phyloP scores from a whole-genome alignment of 768 basidiomycete genomes.

The Pleurotus giganteus region DNA sequence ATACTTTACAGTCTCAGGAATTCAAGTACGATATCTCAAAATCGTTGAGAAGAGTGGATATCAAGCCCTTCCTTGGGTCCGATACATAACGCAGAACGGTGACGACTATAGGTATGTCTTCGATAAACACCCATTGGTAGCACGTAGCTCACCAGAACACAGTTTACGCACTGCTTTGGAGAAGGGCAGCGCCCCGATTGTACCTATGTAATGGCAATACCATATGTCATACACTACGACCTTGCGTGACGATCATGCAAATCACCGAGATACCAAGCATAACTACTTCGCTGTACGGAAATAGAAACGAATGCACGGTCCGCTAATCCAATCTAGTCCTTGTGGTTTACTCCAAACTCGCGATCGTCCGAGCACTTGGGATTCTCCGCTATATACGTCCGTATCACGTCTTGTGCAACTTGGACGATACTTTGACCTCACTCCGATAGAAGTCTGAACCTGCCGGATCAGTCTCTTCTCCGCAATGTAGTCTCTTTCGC shows the following conservation, averaged over 20 bases:
- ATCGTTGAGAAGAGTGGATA: conserved; percentile 99
- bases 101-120: conserved; percentile 78
- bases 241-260: background rate
- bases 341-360: background rate
- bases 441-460: conserved; percentile 3
- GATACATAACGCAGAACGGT: conserved; percentile 90
- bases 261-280: conserved; percentile 2
- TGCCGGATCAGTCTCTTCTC: background rate
- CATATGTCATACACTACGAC: conserved; percentile 1
- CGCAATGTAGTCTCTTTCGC: conserved; percentile 1
- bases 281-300: background rate
- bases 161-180: conserved; percentile 75
- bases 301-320: background rate
- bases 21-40: conserved; percentile 97
- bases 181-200: conserved; percentile 67
- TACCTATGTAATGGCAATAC: conserved; percentile 42
- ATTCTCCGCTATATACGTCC: too few relatives aligned
- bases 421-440: background rate
- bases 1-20: conserved; percentile 96
- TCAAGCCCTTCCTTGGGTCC: conserved; percentile 93
- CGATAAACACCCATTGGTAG: background rate
- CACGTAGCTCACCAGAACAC: background rate
- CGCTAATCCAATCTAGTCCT: background rate
- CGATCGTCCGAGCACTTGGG: too few relatives aligned
- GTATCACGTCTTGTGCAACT: too few relatives aligned